Conservation (phyloP, 2,329 filamentous ascomycete species). For the Colletotrichum euphorbiae region DNA sequence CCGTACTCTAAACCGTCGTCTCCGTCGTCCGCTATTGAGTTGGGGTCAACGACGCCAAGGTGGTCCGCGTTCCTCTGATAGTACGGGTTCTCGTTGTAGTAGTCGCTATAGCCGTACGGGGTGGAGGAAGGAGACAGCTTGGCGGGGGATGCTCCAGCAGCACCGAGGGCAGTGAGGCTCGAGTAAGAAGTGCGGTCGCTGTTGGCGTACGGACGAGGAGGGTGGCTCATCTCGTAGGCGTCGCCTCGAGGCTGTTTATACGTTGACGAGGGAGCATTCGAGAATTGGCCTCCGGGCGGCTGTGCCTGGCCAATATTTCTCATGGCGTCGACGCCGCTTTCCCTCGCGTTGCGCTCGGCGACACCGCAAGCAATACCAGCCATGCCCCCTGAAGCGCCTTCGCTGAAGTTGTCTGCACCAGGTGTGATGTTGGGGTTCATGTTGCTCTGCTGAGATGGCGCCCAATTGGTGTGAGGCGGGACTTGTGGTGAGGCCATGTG, state of each 20-base stretch:
- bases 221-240: slow-evolving; percentile 43
- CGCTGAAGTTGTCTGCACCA: slow-evolving; percentile 75
- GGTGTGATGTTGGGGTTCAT: slow-evolving; percentile 63
- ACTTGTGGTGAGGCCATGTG: slow-evolving; percentile 29
- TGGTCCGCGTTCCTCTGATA: slow-evolving; percentile 64
- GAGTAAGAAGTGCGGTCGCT: slow-evolving; percentile 56
- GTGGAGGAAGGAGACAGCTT: slow-evolving; percentile 62
- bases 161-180: slow-evolving; percentile 54
- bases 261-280: slow-evolving; percentile 37
- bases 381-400: slow-evolving; percentile 72
- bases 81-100: slow-evolving; percentile 75
- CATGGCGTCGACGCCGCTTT: slow-evolving; percentile 74
- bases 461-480: slow-evolving; percentile 34
- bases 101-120: slow-evolving; percentile 56
- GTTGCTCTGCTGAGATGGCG: slow-evolving; percentile 38
- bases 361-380: slow-evolving; percentile 75
- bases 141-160: slow-evolving; percentile 49
- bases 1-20: slow-evolving; percentile 80
- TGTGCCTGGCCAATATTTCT: slow-evolving; percentile 50
- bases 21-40: slow-evolving; percentile 86
- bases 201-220: slow-evolving; percentile 22
- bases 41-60: slow-evolving; percentile 76
- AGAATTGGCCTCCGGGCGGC: slow-evolving; percentile 43
- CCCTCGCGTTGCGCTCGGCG: slow-evolving; percentile 72
- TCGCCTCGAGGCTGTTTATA: slow-evolving; percentile 40